Evolutionary conservation across 495 filamentous ascomycete genomes (phyloP).

Genomic region (Hyaloscypha variabilis): DNA sequence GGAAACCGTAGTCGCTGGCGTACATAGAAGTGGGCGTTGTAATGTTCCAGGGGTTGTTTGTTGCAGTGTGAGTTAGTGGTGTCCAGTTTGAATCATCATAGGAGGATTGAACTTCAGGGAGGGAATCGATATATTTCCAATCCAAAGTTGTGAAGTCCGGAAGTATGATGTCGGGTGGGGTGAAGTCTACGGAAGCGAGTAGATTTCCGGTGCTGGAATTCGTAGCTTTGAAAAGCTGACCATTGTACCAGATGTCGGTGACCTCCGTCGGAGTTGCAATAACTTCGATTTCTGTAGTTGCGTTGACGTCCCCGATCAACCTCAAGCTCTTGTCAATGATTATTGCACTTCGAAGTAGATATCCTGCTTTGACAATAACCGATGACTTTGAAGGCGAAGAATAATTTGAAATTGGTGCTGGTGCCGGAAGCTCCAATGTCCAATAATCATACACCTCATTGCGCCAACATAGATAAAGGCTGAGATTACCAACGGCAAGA

Average conservation of each 20-base stretch:
- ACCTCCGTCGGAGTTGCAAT: slow-evolving; percentile 56
- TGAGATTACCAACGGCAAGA: no score
- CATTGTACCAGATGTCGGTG: slow-evolving; percentile 64
- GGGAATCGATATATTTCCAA: slow-evolving; percentile 72
- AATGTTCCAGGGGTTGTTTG: slow-evolving; percentile 55
- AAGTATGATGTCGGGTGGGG: slow-evolving; percentile 54
- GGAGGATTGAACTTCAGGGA: slow-evolving; percentile 64
- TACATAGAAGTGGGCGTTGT: slow-evolving; percentile 67
- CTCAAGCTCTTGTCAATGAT: no score
- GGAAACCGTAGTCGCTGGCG: slow-evolving; percentile 73
- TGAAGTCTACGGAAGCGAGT: slow-evolving; percentile 51
- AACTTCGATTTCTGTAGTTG: slow-evolving; percentile 63
- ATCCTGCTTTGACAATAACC: slow-evolving; percentile 71
- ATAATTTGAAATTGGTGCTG: slow-evolving; percentile 36
- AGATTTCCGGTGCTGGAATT: slow-evolving; percentile 52
- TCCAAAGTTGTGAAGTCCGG: slow-evolving; percentile 56
- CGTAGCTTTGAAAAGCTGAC: slow-evolving; percentile 43
- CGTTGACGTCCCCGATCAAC: slow-evolving; percentile 76
- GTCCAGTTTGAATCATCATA: slow-evolving; percentile 75
- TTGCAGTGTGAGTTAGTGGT: slow-evolving; percentile 50
- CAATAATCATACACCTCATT: slow-evolving; percentile 4
- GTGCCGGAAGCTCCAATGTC: slow-evolving; percentile 38
- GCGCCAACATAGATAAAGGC: no score
- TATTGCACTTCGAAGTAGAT: slow-evolving; percentile 57
- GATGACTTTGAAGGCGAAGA: no score